Evolutionary conservation across 306 rosid genomes (phyloP).

Genomic region (Benincasa hispida): DNA sequence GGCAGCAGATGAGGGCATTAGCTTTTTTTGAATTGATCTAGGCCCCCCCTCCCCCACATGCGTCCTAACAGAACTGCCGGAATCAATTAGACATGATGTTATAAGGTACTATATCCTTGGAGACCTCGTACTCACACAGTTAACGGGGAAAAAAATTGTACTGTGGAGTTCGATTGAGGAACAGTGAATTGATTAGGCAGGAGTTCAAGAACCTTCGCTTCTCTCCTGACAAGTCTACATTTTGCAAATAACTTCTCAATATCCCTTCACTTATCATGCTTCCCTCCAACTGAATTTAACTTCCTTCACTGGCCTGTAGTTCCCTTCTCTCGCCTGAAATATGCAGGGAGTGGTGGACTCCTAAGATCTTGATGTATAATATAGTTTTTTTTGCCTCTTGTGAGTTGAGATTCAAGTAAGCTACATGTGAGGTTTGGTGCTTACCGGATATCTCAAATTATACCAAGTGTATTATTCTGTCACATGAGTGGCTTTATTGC

Average conservation of each 20-base stretch:
- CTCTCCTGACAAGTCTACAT: background rate
- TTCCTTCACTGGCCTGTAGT: background rate
- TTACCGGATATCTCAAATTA: background rate
- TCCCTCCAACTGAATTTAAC: background rate
- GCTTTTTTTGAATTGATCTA: background rate
- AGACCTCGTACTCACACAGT: background rate
- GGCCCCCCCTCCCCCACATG: background rate
- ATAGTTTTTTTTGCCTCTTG: background rate
- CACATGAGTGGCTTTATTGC: background rate
- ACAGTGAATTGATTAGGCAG: background rate
- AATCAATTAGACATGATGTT: background rate
- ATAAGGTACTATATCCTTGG: background rate
- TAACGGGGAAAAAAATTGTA: background rate
- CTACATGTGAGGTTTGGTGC: background rate
- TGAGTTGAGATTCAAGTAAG: background rate
- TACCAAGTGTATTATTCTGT: background rate
- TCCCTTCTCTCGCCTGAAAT: background rate
- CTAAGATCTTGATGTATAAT: background rate
- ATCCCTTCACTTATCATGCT: background rate
- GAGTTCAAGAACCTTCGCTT: background rate
- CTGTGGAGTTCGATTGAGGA: background rate
- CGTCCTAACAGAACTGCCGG: background rate
- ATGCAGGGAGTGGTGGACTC: background rate
- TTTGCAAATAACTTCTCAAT: background rate
- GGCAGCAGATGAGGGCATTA: background rate